phyloP scores from a whole-genome alignment of 495 filamentous ascomycete genomes.

The Lasiosphaeriaceae sp. region DNA sequence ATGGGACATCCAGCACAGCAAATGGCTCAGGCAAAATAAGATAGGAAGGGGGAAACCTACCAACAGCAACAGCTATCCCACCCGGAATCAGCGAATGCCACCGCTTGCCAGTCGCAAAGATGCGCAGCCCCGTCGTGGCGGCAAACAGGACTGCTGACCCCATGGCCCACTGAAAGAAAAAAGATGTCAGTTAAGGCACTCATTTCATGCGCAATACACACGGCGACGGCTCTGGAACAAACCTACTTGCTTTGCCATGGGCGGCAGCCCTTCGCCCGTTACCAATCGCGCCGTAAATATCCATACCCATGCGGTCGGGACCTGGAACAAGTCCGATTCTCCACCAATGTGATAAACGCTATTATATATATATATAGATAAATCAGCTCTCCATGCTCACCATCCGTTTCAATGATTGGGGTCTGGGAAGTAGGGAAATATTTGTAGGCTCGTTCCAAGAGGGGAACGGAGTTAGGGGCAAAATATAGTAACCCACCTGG shows the following conservation, averaged over 20 bases:
- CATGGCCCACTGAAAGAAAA: too few relatives aligned
- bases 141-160: constrained; percentile 68
- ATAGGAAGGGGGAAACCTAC: constrained; percentile 34
- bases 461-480: background rate
- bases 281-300: constrained; percentile 92
- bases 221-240: too few relatives aligned
- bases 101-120: constrained; percentile 37
- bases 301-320: constrained; percentile 94
- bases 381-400: background rate
- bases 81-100: constrained; percentile 71
- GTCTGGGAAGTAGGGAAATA: too few relatives aligned
- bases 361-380: background rate
- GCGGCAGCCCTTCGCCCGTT: constrained; percentile 85
- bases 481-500: constrained; percentile 39
- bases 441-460: background rate
- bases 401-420: too few relatives aligned
- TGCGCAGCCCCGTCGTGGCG: constrained; percentile 62
- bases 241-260: constrained; percentile 72
- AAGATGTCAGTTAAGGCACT: too few relatives aligned
- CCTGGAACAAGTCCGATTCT: constrained; percentile 77
- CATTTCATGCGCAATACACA: too few relatives aligned
- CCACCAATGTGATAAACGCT: constrained; percentile 82
- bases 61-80: constrained; percentile 91
- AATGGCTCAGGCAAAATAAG: background rate
- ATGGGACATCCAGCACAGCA: too few relatives aligned